These are phyloP conservation scores for Boechera stricta DNA, from an alignment of 345 rosid species.

Conservation along the genomic window DNA sequence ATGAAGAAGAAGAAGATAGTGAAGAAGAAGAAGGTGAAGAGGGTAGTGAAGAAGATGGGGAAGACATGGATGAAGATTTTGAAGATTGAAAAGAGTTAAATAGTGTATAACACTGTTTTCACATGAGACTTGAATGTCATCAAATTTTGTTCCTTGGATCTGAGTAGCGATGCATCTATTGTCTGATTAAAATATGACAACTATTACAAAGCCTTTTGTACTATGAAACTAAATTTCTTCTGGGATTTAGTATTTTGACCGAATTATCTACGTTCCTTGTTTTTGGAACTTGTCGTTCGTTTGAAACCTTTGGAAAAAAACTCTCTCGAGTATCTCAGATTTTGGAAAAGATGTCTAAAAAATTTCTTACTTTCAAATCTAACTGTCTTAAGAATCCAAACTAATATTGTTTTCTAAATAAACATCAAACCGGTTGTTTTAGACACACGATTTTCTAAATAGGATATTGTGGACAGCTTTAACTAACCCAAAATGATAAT, in stretches of 20 bases:
- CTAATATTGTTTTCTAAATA: no score
- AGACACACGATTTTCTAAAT: no score
- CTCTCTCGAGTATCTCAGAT: no score
- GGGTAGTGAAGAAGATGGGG: conserved; percentile 35
- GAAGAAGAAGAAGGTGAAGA: conserved; percentile 19
- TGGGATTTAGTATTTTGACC: neutral
- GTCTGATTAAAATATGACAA: conserved; percentile 5
- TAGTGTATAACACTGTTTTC: conserved; percentile 7
- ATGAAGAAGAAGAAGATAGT: conserved; percentile 25
- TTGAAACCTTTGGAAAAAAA: neutral
- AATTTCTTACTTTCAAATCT: no score
- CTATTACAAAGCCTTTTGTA: conserved; percentile 1
- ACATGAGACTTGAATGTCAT: neutral
- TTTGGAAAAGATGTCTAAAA: no score
- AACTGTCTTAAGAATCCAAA: no score
- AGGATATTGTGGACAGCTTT: no score
- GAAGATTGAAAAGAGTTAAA: conserved; percentile 33
- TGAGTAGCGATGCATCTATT: neutral
- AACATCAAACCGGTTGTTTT: no score
- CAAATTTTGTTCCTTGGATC: conserved; percentile 36
- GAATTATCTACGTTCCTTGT: neutral
- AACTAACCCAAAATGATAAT: no score
- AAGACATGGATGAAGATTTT: conserved; percentile 45
- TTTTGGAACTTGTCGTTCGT: neutral
- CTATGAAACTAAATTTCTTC: neutral